phyloP scores from a whole-genome alignment of 2,329 filamentous ascomycete species.

The Fusarium euwallaceae region DNA sequence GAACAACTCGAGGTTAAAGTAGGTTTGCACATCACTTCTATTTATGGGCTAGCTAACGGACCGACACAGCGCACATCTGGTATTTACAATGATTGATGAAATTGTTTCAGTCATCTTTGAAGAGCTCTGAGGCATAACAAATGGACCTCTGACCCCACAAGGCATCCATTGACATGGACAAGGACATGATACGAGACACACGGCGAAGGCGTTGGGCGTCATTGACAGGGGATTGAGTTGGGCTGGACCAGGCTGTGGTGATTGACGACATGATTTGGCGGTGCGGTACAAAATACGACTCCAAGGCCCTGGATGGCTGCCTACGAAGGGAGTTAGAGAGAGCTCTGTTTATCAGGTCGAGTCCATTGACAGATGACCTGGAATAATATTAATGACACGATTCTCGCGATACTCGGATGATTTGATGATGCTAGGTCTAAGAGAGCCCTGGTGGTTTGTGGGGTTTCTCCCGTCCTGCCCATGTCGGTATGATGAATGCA shows the following conservation, averaged over 20 bases:
- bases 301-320: background rate
- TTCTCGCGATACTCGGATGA: background rate
- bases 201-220: conserved; percentile 43
- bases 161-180: conserved; percentile 23
- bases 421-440: background rate
- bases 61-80: conserved; percentile 70
- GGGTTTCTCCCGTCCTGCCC: conserved; percentile 12
- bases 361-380: conserved; percentile 9
- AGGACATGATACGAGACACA: conserved; percentile 31
- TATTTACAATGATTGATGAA: conserved; percentile 80
- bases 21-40: conserved; percentile 55
- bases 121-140: conserved; percentile 46
- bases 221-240: conserved; percentile 32
- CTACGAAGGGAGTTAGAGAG: conserved; percentile 9
- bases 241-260: conserved; percentile 24
- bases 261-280: conserved; percentile 28
- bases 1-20: conserved; percentile 93
- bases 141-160: conserved; percentile 23
- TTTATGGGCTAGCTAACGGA: conserved; percentile 37
- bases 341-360: conserved; percentile 1
- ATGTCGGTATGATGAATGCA: conserved; percentile 30
- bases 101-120: conserved; percentile 75
- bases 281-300: conserved; percentile 16
- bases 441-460: conserved; percentile 4
- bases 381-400: conserved; percentile 34